Evolutionary conservation across 2,329 filamentous ascomycete genomes (phyloP).

Genomic region (Pseudocercospora crystallina): DNA sequence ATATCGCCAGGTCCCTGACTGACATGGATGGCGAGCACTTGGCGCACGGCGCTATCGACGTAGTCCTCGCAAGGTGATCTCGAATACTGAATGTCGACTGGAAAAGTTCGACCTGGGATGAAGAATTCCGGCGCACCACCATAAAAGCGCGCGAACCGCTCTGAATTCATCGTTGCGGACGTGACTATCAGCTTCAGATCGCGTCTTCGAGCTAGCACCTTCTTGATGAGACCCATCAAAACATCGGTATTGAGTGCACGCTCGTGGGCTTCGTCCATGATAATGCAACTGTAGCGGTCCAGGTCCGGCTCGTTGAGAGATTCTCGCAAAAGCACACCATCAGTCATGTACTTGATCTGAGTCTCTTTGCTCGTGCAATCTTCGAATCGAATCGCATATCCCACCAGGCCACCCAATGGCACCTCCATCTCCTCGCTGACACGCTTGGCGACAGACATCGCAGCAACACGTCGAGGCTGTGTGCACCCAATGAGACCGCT

Average conservation of each 20-base stretch:
- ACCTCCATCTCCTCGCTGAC: constrained; percentile 99
- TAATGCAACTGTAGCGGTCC: constrained; percentile 95
- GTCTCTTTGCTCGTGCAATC: constrained; percentile 97
- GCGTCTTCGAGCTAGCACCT: constrained; percentile 82
- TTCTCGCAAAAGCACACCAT: constrained; percentile 90
- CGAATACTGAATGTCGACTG: constrained; percentile 94
- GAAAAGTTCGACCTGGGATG: constrained; percentile 94
- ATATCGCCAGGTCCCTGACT: constrained; percentile 93
- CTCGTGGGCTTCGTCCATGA: constrained; percentile 99
- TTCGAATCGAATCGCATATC: constrained; percentile 97
- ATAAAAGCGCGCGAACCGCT: constrained; percentile 93
- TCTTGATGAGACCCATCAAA: constrained; percentile 95
- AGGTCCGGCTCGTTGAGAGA: constrained; percentile 89
- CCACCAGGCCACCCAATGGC: constrained; percentile 79
- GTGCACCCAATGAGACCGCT: constrained; percentile 93
- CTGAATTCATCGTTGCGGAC: constrained; percentile 97
- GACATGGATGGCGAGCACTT: constrained; percentile 92
- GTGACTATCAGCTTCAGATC: constrained; percentile 97
- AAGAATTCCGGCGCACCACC: constrained; percentile 94
- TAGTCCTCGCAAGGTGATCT: constrained; percentile 96
- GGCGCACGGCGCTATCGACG: constrained; percentile 93
- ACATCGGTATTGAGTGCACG: constrained; percentile 95
- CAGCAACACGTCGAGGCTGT: constrained; percentile 91
- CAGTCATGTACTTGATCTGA: constrained; percentile 98
- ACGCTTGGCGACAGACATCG: constrained; percentile 98